Evolutionary conservation across 257 asterid genomes (phyloP).

Genomic region (Fraxinus excelsior): DNA sequence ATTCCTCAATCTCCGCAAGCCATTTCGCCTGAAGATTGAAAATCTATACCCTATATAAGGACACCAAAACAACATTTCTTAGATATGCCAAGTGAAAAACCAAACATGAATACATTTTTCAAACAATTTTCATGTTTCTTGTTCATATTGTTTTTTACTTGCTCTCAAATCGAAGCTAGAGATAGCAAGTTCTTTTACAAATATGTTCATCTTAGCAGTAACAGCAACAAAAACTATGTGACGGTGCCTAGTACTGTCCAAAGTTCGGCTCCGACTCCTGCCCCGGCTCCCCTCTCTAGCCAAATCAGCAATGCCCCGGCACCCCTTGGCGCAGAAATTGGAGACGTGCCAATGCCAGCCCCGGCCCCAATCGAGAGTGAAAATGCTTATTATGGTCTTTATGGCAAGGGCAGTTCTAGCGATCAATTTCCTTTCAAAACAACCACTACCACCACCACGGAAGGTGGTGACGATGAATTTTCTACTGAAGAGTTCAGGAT

Average conservation of each 20-base stretch:
- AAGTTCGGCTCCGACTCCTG: conserved; percentile 22
- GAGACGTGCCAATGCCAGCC: conserved; percentile 20
- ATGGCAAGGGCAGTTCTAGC: conserved; percentile 32
- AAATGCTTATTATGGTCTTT: conserved; percentile 39
- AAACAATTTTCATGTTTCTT: conserved; percentile 33
- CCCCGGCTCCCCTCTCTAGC: conserved; percentile 35
- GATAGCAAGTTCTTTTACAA: conserved; percentile 47
- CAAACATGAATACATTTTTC: conserved; percentile 40
- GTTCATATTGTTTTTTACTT: conserved; percentile 22
- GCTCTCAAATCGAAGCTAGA: conserved; percentile 48
- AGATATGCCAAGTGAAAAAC: conserved; percentile 11
- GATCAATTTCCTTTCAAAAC: conserved; percentile 4
- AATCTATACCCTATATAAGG: not conserved
- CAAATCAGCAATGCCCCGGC: conserved; percentile 28
- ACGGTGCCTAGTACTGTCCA: conserved; percentile 20
- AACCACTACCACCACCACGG: not conserved
- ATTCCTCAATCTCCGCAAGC: conserved; percentile 61
- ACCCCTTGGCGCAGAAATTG: not conserved
- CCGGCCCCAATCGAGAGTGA: conserved; percentile 34
- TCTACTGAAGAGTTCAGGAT: conserved; percentile 25
- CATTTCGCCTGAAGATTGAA: conserved; percentile 32
- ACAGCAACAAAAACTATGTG: conserved; percentile 22
- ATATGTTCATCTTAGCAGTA: conserved; percentile 26
- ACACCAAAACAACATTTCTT: not conserved
- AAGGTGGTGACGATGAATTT: conserved; percentile 30